Evolutionary conservation across 805 yeast genomes (phyloP).

Genomic region (Kodamaea sagamina): DNA sequence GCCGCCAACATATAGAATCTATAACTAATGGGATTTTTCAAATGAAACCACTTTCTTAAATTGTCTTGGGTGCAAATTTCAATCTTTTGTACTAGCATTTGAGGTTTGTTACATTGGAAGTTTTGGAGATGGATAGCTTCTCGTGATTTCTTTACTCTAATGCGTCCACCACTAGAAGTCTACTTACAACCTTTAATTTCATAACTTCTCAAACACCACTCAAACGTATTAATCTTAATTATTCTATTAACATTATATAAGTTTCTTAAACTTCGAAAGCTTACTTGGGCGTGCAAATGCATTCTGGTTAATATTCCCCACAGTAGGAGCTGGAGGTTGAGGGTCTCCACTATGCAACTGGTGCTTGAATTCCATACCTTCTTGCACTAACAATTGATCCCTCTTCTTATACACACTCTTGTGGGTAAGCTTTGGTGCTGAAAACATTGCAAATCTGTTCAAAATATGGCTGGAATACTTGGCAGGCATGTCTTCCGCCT

Average conservation of each 20-base stretch:
- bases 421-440: constrained; percentile 14
- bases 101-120: too few species aligned
- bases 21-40: too few species aligned
- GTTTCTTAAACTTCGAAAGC: constrained; percentile 19
- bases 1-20: too few species aligned
- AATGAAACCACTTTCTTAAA: too few species aligned
- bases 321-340: constrained; percentile 6
- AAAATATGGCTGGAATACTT: constrained; percentile 37
- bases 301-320: constrained; percentile 3
- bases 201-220: too few species aligned
- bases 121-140: too few species aligned
- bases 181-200: too few species aligned
- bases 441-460: constrained; percentile 41
- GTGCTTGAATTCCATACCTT: constrained; percentile 36
- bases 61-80: too few species aligned
- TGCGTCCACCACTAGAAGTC: too few species aligned
- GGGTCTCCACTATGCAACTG: constrained; percentile 16
- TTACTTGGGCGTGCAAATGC: constrained; percentile 4
- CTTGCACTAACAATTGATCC: constrained; percentile 41
- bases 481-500: constrained; percentile 58
- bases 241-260: constrained; percentile 15
- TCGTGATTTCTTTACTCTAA: too few species aligned
- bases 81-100: too few species aligned
- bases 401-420: constrained; percentile 27
- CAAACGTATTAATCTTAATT: background rate